Evolutionary conservation across 495 filamentous ascomycete genomes (phyloP).

Genomic region (Annulohypoxylon bovei): DNA sequence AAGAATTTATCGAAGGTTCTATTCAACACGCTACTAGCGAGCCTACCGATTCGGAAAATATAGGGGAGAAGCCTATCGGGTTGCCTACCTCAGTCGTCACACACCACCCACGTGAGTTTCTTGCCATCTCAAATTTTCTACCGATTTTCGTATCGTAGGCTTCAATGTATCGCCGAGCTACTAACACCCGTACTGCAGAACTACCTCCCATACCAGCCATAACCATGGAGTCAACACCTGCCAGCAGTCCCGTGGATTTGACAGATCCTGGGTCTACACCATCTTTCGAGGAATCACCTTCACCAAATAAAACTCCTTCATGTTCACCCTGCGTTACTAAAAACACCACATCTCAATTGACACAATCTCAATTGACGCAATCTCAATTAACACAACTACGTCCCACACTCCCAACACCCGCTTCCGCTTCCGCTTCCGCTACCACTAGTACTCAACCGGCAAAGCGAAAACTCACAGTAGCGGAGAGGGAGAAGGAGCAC

Average conservation of each 20-base stretch:
- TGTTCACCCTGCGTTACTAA: constrained; percentile 10
- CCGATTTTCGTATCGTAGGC: background rate
- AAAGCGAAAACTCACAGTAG: constrained; percentile 24
- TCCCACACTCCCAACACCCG: constrained; percentile 10
- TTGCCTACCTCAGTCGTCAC: constrained; percentile 17
- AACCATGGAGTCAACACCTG: constrained; percentile 35
- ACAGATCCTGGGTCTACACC: constrained; percentile 52
- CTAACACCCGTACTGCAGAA: constrained; percentile 14
- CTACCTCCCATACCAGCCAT: constrained; percentile 2
- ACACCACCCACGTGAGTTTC: constrained; percentile 28
- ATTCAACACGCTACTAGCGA: constrained; percentile 14
- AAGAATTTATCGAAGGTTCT: constrained; percentile 45
- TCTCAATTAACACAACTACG: constrained; percentile 2
- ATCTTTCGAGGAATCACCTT: constrained; percentile 40
- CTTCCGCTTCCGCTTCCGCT: constrained; percentile 10
- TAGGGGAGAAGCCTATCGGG: constrained; percentile 1
- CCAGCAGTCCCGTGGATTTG: constrained; percentile 45
- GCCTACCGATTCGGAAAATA: constrained; percentile 22
- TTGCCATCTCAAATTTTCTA: background rate
- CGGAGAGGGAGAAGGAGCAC: constrained; percentile 65
- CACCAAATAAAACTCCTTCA: constrained; percentile 43
- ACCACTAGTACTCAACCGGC: constrained; percentile 15
- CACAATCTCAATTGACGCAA: no score
- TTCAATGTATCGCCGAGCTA: background rate
- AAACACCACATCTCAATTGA: background rate